Conservation (phyloP, 345 rosid species). For the Brassica carinata region DNA sequence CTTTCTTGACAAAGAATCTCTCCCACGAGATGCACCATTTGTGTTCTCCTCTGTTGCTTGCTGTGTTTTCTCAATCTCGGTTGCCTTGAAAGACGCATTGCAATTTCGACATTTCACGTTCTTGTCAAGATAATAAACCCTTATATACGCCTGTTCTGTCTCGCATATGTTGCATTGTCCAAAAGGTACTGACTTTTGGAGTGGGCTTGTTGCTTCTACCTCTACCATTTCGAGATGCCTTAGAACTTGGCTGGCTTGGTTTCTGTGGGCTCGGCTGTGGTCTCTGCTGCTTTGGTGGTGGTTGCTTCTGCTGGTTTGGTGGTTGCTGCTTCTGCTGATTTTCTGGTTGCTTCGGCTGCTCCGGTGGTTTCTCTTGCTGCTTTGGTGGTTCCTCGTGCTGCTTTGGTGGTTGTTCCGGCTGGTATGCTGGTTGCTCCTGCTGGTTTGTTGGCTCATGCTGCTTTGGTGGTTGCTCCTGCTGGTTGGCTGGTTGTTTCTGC, state of each 20-base stretch:
- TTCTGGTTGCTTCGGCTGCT: not conserved
- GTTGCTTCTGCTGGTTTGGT: not conserved
- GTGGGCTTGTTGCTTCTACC: conserved; percentile 13
- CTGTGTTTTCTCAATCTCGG: conserved; percentile 47
- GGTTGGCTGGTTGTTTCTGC: not conserved
- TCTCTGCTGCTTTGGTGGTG: not conserved
- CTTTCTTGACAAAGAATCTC: conserved; percentile 40
- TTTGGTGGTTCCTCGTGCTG: not conserved
- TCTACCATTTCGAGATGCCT: conserved; percentile 9
- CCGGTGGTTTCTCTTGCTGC: not conserved
- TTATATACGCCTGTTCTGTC: conserved; percentile 61
- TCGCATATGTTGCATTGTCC: conserved; percentile 76
- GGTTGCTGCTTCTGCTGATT: not conserved
- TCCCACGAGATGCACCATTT: conserved; percentile 18
- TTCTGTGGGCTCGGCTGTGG: not conserved
- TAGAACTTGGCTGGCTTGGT: conserved; percentile 16
- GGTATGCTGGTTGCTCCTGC: not conserved
- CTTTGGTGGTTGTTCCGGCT: not conserved
- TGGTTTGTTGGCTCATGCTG: conserved; percentile 30
- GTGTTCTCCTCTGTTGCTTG: conserved; percentile 31
- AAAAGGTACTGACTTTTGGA: conserved; percentile 54
- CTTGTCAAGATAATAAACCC: conserved; percentile 63
- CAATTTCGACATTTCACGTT: conserved; percentile 75
- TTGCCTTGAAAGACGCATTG: conserved; percentile 58
- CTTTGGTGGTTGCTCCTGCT: conserved; percentile 9